Conservation (phyloP, 495 filamentous ascomycete species). For the Aspergillus kassunensis region DNA sequence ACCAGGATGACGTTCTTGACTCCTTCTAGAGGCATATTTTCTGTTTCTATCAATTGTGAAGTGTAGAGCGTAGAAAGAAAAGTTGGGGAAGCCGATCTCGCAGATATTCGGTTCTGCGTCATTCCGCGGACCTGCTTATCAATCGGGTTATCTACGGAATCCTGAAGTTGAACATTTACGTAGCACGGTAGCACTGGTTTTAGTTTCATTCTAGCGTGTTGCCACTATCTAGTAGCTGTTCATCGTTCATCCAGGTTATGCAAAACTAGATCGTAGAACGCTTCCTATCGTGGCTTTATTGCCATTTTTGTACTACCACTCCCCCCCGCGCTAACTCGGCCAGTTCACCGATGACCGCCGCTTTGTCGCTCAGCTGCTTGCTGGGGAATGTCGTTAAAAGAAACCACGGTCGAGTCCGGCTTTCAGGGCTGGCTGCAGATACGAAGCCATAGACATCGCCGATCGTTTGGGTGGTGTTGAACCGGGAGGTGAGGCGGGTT, state of each 20-base stretch:
- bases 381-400: conserved; percentile 95
- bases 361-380: conserved; percentile 80
- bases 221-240: conserved; percentile 2
- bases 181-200: too few species aligned
- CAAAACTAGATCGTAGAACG: background rate
- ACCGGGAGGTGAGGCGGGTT: conserved; percentile 76
- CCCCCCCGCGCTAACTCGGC: conserved; percentile 79
- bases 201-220: background rate
- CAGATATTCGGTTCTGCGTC: conserved; percentile 24
- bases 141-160: conserved; percentile 32
- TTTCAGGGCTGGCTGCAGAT: conserved; percentile 56
- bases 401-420: conserved; percentile 62
- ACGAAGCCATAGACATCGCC: conserved; percentile 90
- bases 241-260: background rate
- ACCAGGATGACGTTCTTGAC: conserved; percentile 54
- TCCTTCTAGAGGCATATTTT: conserved; percentile 48
- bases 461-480: conserved; percentile 89
- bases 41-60: too few species aligned
- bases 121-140: conserved; percentile 40
- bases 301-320: conserved; percentile 87
- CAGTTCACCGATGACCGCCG: conserved; percentile 65
- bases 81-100: conserved; percentile 30
- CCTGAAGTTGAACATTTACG: too few species aligned
- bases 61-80: background rate
- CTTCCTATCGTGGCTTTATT: conserved; percentile 23